Evolutionary conservation across 2,329 filamentous ascomycete species (phyloP), one percentile per base, ranked within the genome.

Genomic region (Scedosporium dehoogii): DNA sequence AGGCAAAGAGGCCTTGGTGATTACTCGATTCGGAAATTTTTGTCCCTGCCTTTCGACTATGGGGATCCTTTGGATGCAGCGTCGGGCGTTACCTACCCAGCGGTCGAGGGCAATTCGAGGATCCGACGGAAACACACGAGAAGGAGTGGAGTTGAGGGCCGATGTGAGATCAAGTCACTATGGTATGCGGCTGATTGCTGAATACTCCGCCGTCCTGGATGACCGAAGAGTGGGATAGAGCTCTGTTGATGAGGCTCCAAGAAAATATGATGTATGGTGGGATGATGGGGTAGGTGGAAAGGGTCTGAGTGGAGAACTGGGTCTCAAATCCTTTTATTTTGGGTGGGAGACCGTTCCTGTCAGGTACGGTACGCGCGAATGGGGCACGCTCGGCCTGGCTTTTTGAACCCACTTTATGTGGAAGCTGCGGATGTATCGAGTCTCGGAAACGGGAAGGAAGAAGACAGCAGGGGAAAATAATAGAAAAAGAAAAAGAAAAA

Each of bases 281-380:
- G 73, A 76, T 70, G 69, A 71, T 73, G 73, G 77, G 75, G 73
- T 76, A 73, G 74, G 75, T 75, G 75, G 73, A 77, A 74, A 74
- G 73, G 74, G 74, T 69, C 71, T 18, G 72, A 74, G 76, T 78
- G 76, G 76, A 75, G 76, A 77, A 75, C 70, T 72, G 74, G 74
- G 71, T 74, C 75, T 74, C 68, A 71, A 71, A 72, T 70, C 72
- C 75, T 76, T 75, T 75, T 75, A 74, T 71, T 73, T 73, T 71
- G 58, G 53, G 41, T 18, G 57, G 29, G 53, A 58, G 59, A 46
- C 38, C 61, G 62, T 58, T 62, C 58, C 62, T 51, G 58, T 44
- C 60, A 57, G 53, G 62, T 51, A 48, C 60, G 27, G 63, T 63
- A 53, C 61, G 42, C 48, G 55, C 46, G 60, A 62, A 60, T 53